Evolutionary conservation across 2,329 filamentous ascomycete genomes (phyloP).

Genomic region (Paramyrothecium sp.): DNA sequence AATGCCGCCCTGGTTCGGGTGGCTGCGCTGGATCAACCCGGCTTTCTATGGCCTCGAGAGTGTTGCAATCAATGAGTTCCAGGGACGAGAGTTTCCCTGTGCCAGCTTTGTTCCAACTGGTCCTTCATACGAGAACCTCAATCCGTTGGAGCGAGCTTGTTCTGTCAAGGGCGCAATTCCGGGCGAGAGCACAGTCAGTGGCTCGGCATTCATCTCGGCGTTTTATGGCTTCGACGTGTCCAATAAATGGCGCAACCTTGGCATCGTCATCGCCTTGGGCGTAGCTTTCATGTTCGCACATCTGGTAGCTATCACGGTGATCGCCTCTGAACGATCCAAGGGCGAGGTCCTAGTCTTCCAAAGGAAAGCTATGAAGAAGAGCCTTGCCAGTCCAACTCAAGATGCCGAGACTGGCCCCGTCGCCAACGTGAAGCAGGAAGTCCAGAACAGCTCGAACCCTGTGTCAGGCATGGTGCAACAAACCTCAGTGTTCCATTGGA

Average conservation of each 20-base stretch:
- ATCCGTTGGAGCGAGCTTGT: slow-evolving; percentile 1
- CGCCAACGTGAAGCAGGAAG: background rate
- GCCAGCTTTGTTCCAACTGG: slow-evolving; percentile 28
- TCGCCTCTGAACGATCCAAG: slow-evolving; percentile 49
- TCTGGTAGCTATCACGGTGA: slow-evolving; percentile 45
- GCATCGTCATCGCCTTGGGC: slow-evolving; percentile 50
- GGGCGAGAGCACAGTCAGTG: slow-evolving; percentile 41
- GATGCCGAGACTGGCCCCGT: slow-evolving; percentile 3
- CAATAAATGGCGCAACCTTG: slow-evolving; percentile 54
- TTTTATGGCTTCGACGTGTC: slow-evolving; percentile 44
- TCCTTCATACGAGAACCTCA: slow-evolving; percentile 6
- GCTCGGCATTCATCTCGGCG: slow-evolving; percentile 42
- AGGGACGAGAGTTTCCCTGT: slow-evolving; percentile 45
- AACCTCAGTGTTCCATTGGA: slow-evolving; percentile 61
- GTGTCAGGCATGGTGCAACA: slow-evolving; percentile 9
- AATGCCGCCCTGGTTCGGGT: slow-evolving; percentile 51
- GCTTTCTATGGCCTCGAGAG: slow-evolving; percentile 64
- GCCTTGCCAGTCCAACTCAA: background rate
- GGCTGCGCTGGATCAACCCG: slow-evolving; percentile 63
- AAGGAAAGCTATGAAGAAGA: slow-evolving; percentile 28
- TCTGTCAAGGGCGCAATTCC: slow-evolving; percentile 41
- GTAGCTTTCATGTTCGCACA: slow-evolving; percentile 44
- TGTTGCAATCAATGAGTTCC: slow-evolving; percentile 62
- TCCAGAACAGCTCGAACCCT: background rate
- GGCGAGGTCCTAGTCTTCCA: slow-evolving; percentile 60